phyloP scores from a whole-genome alignment of 2,329 filamentous ascomycete species.

The Neopestalotiopsis sp. region DNA sequence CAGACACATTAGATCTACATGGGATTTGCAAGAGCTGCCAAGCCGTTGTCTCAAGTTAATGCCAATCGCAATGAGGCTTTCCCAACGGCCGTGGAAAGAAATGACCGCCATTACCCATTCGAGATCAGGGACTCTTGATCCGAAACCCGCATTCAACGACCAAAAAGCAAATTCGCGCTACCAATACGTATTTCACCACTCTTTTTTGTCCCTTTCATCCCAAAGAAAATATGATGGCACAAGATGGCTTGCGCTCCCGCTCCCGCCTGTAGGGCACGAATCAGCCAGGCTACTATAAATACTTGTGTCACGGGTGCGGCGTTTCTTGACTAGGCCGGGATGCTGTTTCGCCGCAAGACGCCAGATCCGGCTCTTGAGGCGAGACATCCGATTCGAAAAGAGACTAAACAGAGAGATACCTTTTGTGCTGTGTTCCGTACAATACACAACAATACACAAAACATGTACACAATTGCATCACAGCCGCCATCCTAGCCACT shows the following conservation, averaged over 20 bases:
- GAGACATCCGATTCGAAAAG: constrained; percentile 5
- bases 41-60: constrained; percentile 35
- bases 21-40: constrained; percentile 25
- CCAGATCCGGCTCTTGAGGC: constrained; percentile 13
- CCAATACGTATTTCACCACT: too few species aligned
- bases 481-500: constrained; percentile 5
- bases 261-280: constrained; percentile 9
- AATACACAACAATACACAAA: background rate
- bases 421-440: background rate
- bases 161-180: too few species aligned
- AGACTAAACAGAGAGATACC: background rate
- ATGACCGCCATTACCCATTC: background rate
- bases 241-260: constrained; percentile 3
- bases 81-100: constrained; percentile 24
- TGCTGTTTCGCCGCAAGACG: background rate
- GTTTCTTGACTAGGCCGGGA: constrained; percentile 10
- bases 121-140: constrained; percentile 3
- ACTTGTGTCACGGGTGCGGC: constrained; percentile 6
- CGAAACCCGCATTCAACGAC: background rate
- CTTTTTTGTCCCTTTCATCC: background rate
- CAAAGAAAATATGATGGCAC: background rate
- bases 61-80: constrained; percentile 23
- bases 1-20: constrained; percentile 22
- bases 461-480: background rate
- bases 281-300: constrained; percentile 14